Percentiles rank a stretch among this genome's conserved stretches.
phyloP scores from a whole-genome alignment of 768 basidiomycete species.

The Trametes cingulata region DNA sequence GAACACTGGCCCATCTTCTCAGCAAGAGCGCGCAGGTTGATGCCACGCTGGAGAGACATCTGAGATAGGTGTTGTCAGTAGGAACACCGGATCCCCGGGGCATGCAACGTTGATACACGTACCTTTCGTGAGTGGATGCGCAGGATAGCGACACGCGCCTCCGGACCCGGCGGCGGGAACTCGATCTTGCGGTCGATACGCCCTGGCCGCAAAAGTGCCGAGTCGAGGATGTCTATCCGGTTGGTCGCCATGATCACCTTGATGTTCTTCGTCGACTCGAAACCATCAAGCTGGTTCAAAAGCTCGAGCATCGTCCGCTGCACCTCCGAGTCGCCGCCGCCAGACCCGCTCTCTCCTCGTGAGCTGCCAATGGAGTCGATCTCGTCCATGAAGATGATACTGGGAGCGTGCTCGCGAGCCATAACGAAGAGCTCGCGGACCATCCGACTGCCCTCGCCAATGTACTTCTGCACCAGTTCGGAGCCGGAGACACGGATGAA shows the following conservation, averaged over 20 bases:
- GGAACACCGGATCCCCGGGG: neutral
- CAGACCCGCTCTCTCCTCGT: constrained; percentile 73
- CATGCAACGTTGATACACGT: constrained; percentile 9
- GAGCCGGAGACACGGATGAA: constrained; percentile 95
- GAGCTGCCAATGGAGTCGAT: constrained; percentile 97
- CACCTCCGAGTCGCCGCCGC: constrained; percentile 65
- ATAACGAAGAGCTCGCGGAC: constrained; percentile 97
- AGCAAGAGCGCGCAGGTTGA: constrained; percentile 92
- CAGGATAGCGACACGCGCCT: constrained; percentile 95
- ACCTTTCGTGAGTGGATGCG: constrained; percentile 97
- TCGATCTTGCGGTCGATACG: constrained; percentile 98
- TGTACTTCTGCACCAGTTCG: constrained; percentile 97
- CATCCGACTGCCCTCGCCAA: constrained; percentile 96
- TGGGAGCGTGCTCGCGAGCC: constrained; percentile 96
- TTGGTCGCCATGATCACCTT: constrained; percentile 97
- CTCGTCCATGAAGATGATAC: constrained; percentile 99
- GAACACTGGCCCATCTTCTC: constrained; percentile 99
- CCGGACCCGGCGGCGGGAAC: constrained; percentile 96
- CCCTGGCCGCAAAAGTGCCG: constrained; percentile 89
- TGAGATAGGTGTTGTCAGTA: constrained; percentile 29
- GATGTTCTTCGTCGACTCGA: constrained; percentile 78
- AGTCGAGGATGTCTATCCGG: constrained; percentile 96
- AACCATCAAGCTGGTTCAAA: constrained; percentile 66
- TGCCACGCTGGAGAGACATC: constrained; percentile 98
- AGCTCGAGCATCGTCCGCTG: constrained; percentile 69